A percentile compares a stretch with the other conserved stretches of the same genome.
Conservation (phyloP, 1,284 basidiomycete genomes). For the Polyporus tsugae region DNA sequence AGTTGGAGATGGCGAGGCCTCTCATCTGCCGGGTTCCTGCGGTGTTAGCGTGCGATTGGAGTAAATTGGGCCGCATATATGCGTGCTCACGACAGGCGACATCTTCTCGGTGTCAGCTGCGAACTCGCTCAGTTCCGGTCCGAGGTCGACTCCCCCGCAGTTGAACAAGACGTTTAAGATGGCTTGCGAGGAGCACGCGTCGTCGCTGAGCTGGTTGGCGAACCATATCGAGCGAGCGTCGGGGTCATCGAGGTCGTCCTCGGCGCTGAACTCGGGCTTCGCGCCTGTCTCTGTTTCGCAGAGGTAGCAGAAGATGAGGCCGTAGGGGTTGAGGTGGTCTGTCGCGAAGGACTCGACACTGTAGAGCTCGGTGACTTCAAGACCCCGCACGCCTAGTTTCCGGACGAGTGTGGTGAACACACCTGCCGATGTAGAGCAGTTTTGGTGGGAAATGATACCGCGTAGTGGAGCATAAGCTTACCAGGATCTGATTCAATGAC, state of each 20-base stretch:
- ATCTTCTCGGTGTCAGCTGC: constrained; percentile 59
- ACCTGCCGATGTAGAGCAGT: constrained; percentile 45
- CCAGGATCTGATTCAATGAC: constrained; percentile 73
- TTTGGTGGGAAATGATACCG: not conserved
- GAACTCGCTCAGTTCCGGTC: constrained; percentile 53
- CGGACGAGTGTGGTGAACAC: constrained; percentile 66
- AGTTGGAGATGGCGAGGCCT: constrained; percentile 66
- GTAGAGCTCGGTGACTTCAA: constrained; percentile 66
- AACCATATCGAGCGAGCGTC: constrained; percentile 67
- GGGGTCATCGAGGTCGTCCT: constrained; percentile 58
- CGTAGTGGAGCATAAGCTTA: constrained; percentile 26
- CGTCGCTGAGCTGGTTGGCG: constrained; percentile 70
- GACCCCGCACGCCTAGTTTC: constrained; percentile 56
- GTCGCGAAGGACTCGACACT: constrained; percentile 68
- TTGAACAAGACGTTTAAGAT: constrained; percentile 68
- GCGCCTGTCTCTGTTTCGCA: constrained; percentile 56
- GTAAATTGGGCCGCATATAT: not conserved
- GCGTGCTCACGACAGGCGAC: constrained; percentile 58
- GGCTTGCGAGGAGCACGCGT: constrained; percentile 69
- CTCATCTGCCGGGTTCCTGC: constrained; percentile 55
- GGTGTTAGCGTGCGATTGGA: not conserved
- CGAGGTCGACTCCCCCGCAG: constrained; percentile 58
- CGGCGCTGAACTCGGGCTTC: constrained; percentile 51
- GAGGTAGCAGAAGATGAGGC: constrained; percentile 65
- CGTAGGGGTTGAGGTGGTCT: constrained; percentile 61